These are phyloP conservation scores for Amorphotheca resinae DNA, from an alignment of 495 filamentous ascomycete genomes.

Conservation along the genomic window DNA sequence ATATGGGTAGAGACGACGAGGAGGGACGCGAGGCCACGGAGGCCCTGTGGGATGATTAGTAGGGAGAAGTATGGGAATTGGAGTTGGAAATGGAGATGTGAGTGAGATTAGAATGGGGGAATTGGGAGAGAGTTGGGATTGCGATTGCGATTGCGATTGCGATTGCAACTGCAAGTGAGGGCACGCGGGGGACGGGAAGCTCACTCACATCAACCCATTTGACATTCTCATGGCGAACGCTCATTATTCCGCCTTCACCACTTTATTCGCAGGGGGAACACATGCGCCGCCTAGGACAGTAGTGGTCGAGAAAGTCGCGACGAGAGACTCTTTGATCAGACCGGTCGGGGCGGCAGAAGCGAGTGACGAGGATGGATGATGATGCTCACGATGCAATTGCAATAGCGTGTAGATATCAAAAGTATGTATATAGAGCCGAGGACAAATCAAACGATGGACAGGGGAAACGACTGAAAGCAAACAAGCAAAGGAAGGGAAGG, in stretches of 20 bases:
- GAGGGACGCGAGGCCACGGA: constrained; percentile 51
- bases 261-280: too few species aligned
- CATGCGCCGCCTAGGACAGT: too few species aligned
- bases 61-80: not conserved
- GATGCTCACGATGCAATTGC: too few species aligned
- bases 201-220: constrained; percentile 57
- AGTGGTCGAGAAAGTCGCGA: too few species aligned
- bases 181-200: not conserved
- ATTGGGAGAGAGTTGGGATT: not conserved
- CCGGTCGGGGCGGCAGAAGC: too few species aligned
- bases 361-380: too few species aligned
- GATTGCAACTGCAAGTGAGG: too few species aligned
- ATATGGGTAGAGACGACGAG: constrained; percentile 54
- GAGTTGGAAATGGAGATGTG: not conserved
- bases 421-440: not conserved
- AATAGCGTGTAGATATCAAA: too few species aligned
- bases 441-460: not conserved
- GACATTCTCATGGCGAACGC: constrained; percentile 40
- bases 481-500: not conserved
- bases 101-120: not conserved
- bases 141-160: too few species aligned
- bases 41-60: constrained; percentile 31
- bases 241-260: constrained; percentile 28
- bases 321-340: too few species aligned
- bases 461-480: not conserved